Evolutionary conservation across 2,329 filamentous ascomycete species (phyloP), one percentile per base, ranked within the genome.

Genomic region (Diaporthe sp.): DNA sequence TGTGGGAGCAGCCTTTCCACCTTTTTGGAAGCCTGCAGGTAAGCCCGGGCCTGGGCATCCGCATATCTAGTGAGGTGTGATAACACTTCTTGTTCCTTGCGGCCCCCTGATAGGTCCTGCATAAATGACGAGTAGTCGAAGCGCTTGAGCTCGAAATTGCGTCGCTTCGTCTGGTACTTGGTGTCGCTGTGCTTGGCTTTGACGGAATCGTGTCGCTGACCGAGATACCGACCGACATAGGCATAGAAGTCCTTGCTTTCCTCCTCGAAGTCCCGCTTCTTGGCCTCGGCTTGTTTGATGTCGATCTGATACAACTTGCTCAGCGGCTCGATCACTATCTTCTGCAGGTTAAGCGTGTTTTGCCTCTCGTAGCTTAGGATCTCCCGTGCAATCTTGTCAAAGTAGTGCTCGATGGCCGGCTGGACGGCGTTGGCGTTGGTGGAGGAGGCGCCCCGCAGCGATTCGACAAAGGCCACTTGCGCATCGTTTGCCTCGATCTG

Each of bases 111-210:
- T n/a, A 99, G 89, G 86, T 99, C 97, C 81, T 98, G 96, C 94
- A 99, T 98, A 82, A 98, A 99, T 19, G 95, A 98, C 4, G 96
- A 98, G 83, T 99, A 99, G 84, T 99, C 97, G 81, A 99, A 99
- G 13, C 97, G 93, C 86, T 98, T 98, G 74, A 99, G 89, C 86
- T 99, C 97, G 81, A 99, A 99, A 79, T 95, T 98, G 59, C 95
- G 93, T 78, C 96, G 92, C 86, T 98, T 98, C 61, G 90, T 92
- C 83, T 98, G 96, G 82, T 98, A 99, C 82, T 99, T 99, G 44
- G 94, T 94, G 83, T 99, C 97, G 79, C 95, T 98, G 80, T 98
- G 95, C 89, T 99, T 99, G 83, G 98, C 94, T 85, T 98, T 99
- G 80, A 98, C 88, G 10, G 96, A 97, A 84, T 99, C 97, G 82